Base-by-base conservation (phyloP, 2,329 filamentous ascomycete species). In the Aspergillus sp. region DNA sequence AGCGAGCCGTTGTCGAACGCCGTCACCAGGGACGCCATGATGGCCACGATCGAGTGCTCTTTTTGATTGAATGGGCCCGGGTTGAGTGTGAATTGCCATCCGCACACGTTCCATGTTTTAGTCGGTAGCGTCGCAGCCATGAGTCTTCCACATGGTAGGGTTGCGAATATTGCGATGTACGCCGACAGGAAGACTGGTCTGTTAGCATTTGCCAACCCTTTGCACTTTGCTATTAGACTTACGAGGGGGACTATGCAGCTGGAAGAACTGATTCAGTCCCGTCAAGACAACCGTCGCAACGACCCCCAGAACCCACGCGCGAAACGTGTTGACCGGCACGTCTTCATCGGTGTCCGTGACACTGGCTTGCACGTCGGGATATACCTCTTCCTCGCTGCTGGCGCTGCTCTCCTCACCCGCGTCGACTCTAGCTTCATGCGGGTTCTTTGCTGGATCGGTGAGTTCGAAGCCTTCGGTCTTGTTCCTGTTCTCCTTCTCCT, bases 301-400 rank as follows among this genome's bases (percentile, higher is more conserved):
- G 36, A 73, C 60, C 1, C 71, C 71, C 0, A 73, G 54, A 12
- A 67, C 49, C 71, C 71, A 73, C n/a, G 64, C 69, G 35, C 56
- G 53, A 36, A 58, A 53, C n/a, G 54, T 58, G 32, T 55, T 57
- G 33, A 49, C 46, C 9, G 56, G 48, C 28, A 49, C 10, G 6
- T 42, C 47, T 27, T 58, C 55, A 33, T 55, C 56, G 3, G 48
- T 43, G 5, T 48, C 43, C 26, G 43, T 43, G 7, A 55, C 48
- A 12, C 46, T 49, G 27, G 56, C 56, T 29, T 50, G 51, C 4
- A 58, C 55, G 41, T 57, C 52, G 2, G 49, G 41, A 4, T 12
- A 42, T 29, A 42, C n/a, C 7, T 42, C 29, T 12, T 42, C 40
- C 28, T 42, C 28, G 30, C 28, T 26, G 36, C 36, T 39, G 19